Percentiles rank a stretch among this genome's conserved stretches.
These are phyloP conservation scores for Bidens hawaiensis DNA, from an alignment of 140 eudicot genomes.

Conservation along the genomic window DNA sequence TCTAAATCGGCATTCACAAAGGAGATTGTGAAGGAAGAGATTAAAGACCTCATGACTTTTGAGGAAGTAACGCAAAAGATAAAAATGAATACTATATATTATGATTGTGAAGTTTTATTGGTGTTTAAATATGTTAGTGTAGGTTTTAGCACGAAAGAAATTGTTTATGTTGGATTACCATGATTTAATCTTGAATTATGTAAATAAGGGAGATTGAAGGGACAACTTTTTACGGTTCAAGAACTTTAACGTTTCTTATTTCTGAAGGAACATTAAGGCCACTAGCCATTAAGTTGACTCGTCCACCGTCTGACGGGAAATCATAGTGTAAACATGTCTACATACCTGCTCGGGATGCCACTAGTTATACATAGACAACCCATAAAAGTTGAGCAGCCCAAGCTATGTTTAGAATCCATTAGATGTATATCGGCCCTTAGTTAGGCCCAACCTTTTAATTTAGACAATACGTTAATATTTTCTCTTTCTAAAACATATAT, in stretches of 20 bases:
- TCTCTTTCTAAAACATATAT: too few relatives aligned
- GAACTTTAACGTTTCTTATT: slow-evolving; percentile 36
- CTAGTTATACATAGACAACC: too few relatives aligned
- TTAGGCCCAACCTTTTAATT: too few relatives aligned
- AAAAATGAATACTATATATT: too few relatives aligned
- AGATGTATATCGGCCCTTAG: too few relatives aligned
- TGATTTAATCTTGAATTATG: too few relatives aligned
- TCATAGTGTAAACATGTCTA: slow-evolving; percentile 42
- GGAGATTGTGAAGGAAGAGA: slow-evolving; percentile 38
- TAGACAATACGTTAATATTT: too few relatives aligned
- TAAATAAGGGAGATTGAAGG: slow-evolving; percentile 40
- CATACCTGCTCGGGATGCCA: slow-evolving; percentile 32
- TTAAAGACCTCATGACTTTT: too few relatives aligned
- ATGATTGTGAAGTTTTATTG: not conserved
- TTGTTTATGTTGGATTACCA: too few relatives aligned
- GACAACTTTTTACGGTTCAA: slow-evolving; percentile 51
- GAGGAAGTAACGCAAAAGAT: too few relatives aligned
- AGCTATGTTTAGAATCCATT: too few relatives aligned
- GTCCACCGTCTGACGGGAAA: slow-evolving; percentile 32
- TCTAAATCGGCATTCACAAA: slow-evolving; percentile 57
- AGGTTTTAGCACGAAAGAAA: slow-evolving; percentile 39
- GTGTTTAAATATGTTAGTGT: not conserved
- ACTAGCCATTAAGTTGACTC: slow-evolving; percentile 41
- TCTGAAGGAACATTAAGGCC: slow-evolving; percentile 29
- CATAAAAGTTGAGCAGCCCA: too few relatives aligned